These are phyloP conservation scores for Penicillium freii DNA, from an alignment of 2,329 filamentous ascomycete genomes.

Conservation along the genomic window DNA sequence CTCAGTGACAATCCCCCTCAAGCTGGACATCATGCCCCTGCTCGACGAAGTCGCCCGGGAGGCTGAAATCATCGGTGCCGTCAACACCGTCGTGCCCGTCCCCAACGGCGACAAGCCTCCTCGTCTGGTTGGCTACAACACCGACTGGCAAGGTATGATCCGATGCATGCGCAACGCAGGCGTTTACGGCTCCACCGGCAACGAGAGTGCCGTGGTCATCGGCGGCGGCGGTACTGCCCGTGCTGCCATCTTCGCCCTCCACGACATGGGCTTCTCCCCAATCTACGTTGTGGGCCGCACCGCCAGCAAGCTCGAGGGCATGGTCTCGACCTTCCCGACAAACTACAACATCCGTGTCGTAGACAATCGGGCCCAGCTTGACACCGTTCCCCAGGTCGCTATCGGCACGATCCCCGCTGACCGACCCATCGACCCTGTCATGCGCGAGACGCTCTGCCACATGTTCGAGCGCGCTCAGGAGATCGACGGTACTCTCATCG, in stretches of 20 bases:
- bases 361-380: constrained; percentile 52
- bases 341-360: constrained; percentile 70
- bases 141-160: constrained; percentile 92
- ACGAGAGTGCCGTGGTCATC: constrained; percentile 69
- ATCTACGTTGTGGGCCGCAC: constrained; percentile 86
- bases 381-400: constrained; percentile 64
- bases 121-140: constrained; percentile 80
- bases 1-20: constrained; percentile 93
- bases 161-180: constrained; percentile 71
- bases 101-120: constrained; percentile 42
- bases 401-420: constrained; percentile 92
- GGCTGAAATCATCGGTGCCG: constrained; percentile 79
- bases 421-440: constrained; percentile 69
- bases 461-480: constrained; percentile 52
- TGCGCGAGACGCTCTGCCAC: constrained; percentile 63
- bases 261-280: constrained; percentile 76
- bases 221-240: constrained; percentile 90
- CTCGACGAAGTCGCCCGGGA: constrained; percentile 78
- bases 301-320: constrained; percentile 61
- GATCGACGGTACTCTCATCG: constrained; percentile 42
- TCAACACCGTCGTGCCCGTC: constrained; percentile 84
- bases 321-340: constrained; percentile 70
- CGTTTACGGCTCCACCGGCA: constrained; percentile 47
- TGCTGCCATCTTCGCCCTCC: constrained; percentile 84
- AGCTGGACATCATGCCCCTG: constrained; percentile 78